A percentile compares a stretch with the other conserved stretches of the same genome.
Evolutionary conservation across 257 asterid genomes (phyloP).

Genomic region (Solanum dulcamara): DNA sequence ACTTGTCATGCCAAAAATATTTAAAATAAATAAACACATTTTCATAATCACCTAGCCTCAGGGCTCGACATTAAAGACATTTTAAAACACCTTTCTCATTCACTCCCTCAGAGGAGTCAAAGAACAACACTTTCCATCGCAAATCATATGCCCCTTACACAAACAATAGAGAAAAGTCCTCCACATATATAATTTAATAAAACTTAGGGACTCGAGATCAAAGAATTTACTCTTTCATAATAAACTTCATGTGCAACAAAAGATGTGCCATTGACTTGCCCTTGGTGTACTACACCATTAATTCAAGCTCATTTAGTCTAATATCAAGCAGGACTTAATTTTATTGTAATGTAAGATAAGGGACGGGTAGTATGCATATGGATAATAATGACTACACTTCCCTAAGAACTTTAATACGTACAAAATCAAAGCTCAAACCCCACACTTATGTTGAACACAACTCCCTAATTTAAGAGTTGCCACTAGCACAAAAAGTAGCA

Average conservation of each 20-base stretch:
- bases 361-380: not conserved
- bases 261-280: not conserved
- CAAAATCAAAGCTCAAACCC: not conserved
- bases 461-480: not conserved
- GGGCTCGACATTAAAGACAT: too few relatives aligned
- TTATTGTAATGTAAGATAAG: not conserved
- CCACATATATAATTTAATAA: too few relatives aligned
- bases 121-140: too few relatives aligned
- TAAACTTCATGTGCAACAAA: not conserved
- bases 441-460: not conserved
- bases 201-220: not conserved
- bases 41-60: too few relatives aligned
- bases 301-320: not conserved
- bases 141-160: too few relatives aligned
- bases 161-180: not conserved
- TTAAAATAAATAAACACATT: too few relatives aligned
- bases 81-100: too few relatives aligned
- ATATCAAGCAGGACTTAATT: not conserved
- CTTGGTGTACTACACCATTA: not conserved
- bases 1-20: too few relatives aligned
- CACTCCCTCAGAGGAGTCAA: too few relatives aligned
- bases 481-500: not conserved
- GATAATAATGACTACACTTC: not conserved
- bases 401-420: not conserved
- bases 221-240: not conserved